Base-by-base conservation (phyloP, 169 alveolate genomes). In the Fabrea salina region DNA sequence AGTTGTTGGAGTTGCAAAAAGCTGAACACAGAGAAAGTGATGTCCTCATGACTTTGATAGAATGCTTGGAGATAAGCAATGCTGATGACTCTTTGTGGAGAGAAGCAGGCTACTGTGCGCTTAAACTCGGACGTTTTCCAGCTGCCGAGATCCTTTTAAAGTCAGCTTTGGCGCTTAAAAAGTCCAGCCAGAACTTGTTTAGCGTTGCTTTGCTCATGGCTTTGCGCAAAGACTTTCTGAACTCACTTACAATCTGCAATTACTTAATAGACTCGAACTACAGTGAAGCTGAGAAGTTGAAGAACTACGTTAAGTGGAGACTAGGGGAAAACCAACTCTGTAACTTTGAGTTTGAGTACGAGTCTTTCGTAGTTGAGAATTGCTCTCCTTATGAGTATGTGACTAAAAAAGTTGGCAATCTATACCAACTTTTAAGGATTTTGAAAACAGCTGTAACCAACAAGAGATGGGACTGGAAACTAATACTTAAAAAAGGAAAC, bases 391-490 rank as follows among this genome's bases (percentile, higher is more conserved):
- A 51, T 51, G 33, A 58, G 33, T 39, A 4, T 64, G 19, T 33
- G 41, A 56, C 41, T 25, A 64, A 64, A 64, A 64, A 64, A 41
- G 54, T 37, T 16, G 35, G 43, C 22, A 64, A 64, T 64, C 54
- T 64, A 0, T 64, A 64, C 41, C 3, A 22, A 2, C 30, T 64
- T 4, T 32, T 19, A 13, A 19, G 27, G 7, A 1, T 40, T 16
- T 3, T 41, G 19, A 3, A 56, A n/a, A 6, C 16, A 19, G 3
- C 41, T 16, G 75, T 33, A 39, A 30, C 49, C n/a, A 33, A 64
- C n/a, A 41, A 41, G 30, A 33, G 41, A 22, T 19, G 75, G 54
- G 54, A 37, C 19, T 40, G 4, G 3, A 22, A 64, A 22, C 37
- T 37, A 40, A 22, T 19, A 16, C 25, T 22, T 5, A n/a, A n/a